Conservation (phyloP, 2,329 filamentous ascomycete species). For the Phaeomoniella chlamydospora region DNA sequence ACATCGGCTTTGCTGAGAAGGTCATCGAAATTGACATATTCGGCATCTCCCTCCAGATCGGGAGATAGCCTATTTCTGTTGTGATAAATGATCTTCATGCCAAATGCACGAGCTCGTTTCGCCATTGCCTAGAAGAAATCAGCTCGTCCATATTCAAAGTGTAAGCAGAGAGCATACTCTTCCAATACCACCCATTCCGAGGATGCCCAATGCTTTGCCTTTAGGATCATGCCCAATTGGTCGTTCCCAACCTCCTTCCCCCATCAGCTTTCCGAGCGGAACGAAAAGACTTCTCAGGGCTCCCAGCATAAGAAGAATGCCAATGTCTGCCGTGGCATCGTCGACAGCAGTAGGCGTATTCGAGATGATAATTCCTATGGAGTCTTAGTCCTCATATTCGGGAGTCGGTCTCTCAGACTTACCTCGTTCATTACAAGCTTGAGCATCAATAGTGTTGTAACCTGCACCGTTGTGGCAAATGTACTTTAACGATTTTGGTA, state of each 20-base stretch:
- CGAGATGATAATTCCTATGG: conserved; percentile 22
- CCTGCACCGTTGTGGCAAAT: conserved; percentile 43
- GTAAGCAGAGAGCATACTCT: conserved; percentile 17
- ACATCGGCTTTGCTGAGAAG: conserved; percentile 29
- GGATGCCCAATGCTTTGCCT: conserved; percentile 28
- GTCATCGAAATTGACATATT: conserved; percentile 30
- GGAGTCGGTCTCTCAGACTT: conserved; percentile 1
- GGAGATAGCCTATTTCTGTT: conserved; percentile 25
- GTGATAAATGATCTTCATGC: conserved; percentile 32
- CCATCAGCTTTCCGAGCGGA: conserved; percentile 27
- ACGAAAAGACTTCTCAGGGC: conserved; percentile 28
- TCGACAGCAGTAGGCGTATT: conserved; percentile 31
- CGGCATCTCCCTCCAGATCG: conserved; percentile 24
- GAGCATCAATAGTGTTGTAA: conserved; percentile 46
- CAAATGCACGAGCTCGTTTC: conserved; percentile 26
- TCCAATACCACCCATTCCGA: conserved; percentile 34
- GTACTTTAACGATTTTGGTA: conserved; percentile 31
- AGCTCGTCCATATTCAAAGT: not conserved
- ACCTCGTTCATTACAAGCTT: conserved; percentile 33
- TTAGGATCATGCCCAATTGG: conserved; percentile 30
- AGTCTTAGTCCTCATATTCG: not conserved
- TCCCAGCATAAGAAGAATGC: conserved; percentile 32
- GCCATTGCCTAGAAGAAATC: conserved; percentile 25
- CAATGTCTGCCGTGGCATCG: conserved; percentile 30
- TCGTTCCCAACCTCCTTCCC: conserved; percentile 21